Base-by-base conservation (phyloP, 257 asterid genomes). In the Fraxinus anomala region DNA sequence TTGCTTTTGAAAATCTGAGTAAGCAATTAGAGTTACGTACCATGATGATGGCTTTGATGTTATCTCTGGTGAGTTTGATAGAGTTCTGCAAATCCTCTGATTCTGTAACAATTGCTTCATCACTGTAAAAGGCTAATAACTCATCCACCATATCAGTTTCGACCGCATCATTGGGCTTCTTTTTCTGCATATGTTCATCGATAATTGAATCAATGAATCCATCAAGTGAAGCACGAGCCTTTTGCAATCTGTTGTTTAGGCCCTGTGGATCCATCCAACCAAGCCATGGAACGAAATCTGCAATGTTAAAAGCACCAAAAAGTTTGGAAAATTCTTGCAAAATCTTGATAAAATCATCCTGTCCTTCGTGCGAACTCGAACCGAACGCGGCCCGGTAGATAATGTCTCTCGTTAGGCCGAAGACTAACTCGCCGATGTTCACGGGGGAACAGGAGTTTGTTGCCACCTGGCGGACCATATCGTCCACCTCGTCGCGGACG, bases 131-230 rank as follows among this genome's bases (percentile, higher is more conserved):
- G 9, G 87, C 96, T 31, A 94, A 79, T 34, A 94, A 80, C 26
- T 92, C 98, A 84, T 94, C 98, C 73, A 94, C 98, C 98, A 94
- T 94, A 31, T 94, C 98, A 5, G 80, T 83, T 0, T 89, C 90
- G 17, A 31, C 80, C 42, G 10, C 39, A 7, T 75, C 85, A 9
- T 3, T 44, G 71, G 76, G 56, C 85, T 81, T 84, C 49, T 75
- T 74, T 11, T 85, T 89, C 75, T 80, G 68, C 78, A 92, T 85
- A 71, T 94, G 98, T 6, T 94, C 96, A 65, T 94, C 97, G 8
- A 94, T 85, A 1, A 94, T 89, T 1, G 72, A 51, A 59, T 94
- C 97, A 1, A 92, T 94, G 36, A 94, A 94, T 0, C 96, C 94
- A 74, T 94, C 98, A 6, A 94, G 96, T 0, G 91, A 82, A 30